phyloP scores from a whole-genome alignment of 768 basidiomycete species.

The Tulasnella sp. region DNA sequence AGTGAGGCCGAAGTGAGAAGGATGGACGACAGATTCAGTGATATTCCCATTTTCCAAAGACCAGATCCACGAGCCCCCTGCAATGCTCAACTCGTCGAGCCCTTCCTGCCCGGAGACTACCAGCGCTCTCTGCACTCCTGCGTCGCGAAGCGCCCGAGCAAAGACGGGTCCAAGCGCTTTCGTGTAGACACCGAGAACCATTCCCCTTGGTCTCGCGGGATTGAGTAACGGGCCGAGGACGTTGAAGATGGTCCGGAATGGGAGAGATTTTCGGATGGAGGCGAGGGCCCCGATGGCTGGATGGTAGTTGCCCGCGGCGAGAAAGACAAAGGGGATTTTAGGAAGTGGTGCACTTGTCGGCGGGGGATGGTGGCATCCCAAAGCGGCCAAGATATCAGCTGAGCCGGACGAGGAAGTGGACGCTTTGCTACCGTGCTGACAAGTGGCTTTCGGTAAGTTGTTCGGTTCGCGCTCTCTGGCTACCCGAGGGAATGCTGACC shows the following conservation, averaged over 20 bases:
- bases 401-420: constrained; percentile 93
- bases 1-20: constrained; percentile 63
- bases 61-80: constrained; percentile 82
- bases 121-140: constrained; percentile 72
- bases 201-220: constrained; percentile 74
- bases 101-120: constrained; percentile 91
- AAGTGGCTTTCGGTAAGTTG: not conserved
- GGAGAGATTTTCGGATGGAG: constrained; percentile 75
- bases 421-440: constrained; percentile 80
- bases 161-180: constrained; percentile 74
- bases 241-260: constrained; percentile 97
- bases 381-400: constrained; percentile 80
- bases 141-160: constrained; percentile 43
- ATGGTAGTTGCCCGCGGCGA: constrained; percentile 91
- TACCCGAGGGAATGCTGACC: constrained; percentile 36
- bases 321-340: constrained; percentile 77
- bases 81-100: constrained; percentile 92
- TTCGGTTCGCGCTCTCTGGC: not conserved
- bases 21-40: constrained; percentile 53
- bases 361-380: constrained; percentile 56
- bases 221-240: constrained; percentile 90
- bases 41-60: constrained; percentile 48
- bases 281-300: constrained; percentile 74
- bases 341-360: constrained; percentile 38
- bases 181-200: constrained; percentile 87